Base-by-base conservation (phyloP, 1,139 yeast genomes). In the Sporopachydermia cereana region DNA sequence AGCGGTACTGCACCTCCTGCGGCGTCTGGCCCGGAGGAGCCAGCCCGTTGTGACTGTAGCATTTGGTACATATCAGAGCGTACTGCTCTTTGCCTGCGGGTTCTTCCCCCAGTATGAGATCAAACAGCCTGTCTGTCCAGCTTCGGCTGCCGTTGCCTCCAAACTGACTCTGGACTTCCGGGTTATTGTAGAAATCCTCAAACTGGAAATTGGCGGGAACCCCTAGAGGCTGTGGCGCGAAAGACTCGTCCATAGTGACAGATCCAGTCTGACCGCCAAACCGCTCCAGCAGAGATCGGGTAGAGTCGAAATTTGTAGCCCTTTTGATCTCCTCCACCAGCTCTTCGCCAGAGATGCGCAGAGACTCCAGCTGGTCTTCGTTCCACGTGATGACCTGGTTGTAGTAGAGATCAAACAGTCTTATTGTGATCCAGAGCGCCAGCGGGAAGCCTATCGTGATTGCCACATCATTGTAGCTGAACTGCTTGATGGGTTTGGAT, bases 301-400 rank as follows among this genome's bases (percentile, higher is more conserved):
- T 85, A 20, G 81, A 73, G 54, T 82, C 76, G 61, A 79, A 91
- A 54, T 84, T 84, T 21, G 96, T 84, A 54, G 76, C 71, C 49
- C 77, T 76, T 62, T 89, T 89, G 62, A 89, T 68, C 48, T 83
- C 88, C 18, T 78, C 81, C 44, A 89, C 72, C 60, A 82, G 81
- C 25, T 66, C 68, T 48, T 69, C 66, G 51, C 84, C 94, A 47
- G 70, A 64, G 36, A 67, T 65, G 51, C 70, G 68, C 50, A 81
- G 63, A 5, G 54, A 50, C 45, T 64, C 63, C 48, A 75, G 57
- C 29, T 57, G 53, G 47, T 59, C 59, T 22, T 55, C 56, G 23
- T 54, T 56, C 9, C 53, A 46, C 20, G 47, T 42, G 14, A 46
- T 51, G 16, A 57, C 45, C 47, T 56, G 54, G 16, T 48, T 50